Percentiles rank a stretch among this genome's conserved stretches.
phyloP scores from a whole-genome alignment of 495 filamentous ascomycete species.

The Daldinia grandis region DNA sequence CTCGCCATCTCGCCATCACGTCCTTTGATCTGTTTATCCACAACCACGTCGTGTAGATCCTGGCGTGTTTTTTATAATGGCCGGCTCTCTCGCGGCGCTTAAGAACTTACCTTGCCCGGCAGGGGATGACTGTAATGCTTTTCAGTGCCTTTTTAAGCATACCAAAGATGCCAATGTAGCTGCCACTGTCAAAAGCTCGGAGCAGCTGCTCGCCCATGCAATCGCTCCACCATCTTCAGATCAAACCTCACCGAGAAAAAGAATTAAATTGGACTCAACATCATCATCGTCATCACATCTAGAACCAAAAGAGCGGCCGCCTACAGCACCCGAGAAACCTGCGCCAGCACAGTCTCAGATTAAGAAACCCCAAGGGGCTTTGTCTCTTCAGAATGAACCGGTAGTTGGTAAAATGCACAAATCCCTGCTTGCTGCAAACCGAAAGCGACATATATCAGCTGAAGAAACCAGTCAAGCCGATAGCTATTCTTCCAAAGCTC shows the following conservation, averaged over 20 bases:
- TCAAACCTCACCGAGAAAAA: slow-evolving; percentile 32
- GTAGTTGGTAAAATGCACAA: not conserved
- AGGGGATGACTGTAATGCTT: slow-evolving; percentile 54
- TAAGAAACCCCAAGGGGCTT: slow-evolving; percentile 4
- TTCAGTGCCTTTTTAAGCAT: slow-evolving; percentile 55
- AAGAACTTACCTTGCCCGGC: slow-evolving; percentile 71
- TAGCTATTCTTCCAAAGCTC: slow-evolving; percentile 4
- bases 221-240: slow-evolving; percentile 13
- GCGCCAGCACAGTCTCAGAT: not conserved
- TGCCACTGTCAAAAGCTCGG: slow-evolving; percentile 4
- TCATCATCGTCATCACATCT: slow-evolving; percentile 18
- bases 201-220: slow-evolving; percentile 21
- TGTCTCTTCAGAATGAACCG: not conserved
- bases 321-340: not conserved
- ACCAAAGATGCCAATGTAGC: slow-evolving; percentile 37
- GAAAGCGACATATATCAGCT: slow-evolving; percentile 6
- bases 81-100: slow-evolving; percentile 70
- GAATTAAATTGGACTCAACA: slow-evolving; percentile 39
- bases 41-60: not conserved
- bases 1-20: not conserved
- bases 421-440: not conserved
- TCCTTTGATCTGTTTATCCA: not conserved
- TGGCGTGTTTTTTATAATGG: slow-evolving; percentile 60
- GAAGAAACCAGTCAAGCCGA: not conserved
- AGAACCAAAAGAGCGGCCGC: not conserved